phyloP scores from a whole-genome alignment of 805 yeast species.

The Ogataea thermomethanolica region DNA sequence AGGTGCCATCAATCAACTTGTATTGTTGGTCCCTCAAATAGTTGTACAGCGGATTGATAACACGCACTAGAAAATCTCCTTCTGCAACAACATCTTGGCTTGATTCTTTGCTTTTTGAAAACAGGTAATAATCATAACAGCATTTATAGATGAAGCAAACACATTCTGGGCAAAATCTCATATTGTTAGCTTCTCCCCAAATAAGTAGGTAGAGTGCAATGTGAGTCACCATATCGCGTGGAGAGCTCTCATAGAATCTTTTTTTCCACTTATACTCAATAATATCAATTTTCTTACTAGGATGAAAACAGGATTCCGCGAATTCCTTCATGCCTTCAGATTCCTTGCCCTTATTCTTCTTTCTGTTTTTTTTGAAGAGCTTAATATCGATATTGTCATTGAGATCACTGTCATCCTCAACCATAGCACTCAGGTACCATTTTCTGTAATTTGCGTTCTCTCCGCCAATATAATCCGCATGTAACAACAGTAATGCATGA shows the following conservation, averaged over 20 bases:
- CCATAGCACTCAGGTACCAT: slow-evolving; percentile 89
- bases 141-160: slow-evolving; percentile 55
- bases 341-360: slow-evolving; percentile 47
- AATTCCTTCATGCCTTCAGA: slow-evolving; percentile 12
- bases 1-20: slow-evolving; percentile 50
- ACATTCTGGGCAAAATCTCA: slow-evolving; percentile 49
- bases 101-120: slow-evolving; percentile 29
- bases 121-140: slow-evolving; percentile 47
- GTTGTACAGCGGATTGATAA: slow-evolving; percentile 49
- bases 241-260: slow-evolving; percentile 52
- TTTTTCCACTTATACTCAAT: slow-evolving; percentile 81
- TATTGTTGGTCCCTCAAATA: slow-evolving; percentile 69
- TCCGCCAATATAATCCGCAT: slow-evolving; percentile 92
- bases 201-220: slow-evolving; percentile 58
- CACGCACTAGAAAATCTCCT: slow-evolving; percentile 35
- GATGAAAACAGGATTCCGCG: slow-evolving; percentile 22
- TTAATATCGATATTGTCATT: slow-evolving; percentile 58
- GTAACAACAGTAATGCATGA: slow-evolving; percentile 70
- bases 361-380: slow-evolving; percentile 60
- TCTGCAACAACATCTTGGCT: slow-evolving; percentile 13
- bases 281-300: slow-evolving; percentile 48
- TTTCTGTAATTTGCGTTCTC: slow-evolving; percentile 79
- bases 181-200: slow-evolving; percentile 79
- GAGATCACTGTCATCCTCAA: slow-evolving; percentile 65
- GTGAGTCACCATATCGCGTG: slow-evolving; percentile 60